Evolutionary conservation across 371 early-diverging fungal genomes (phyloP).

Genomic region (Mortierella sp.): DNA sequence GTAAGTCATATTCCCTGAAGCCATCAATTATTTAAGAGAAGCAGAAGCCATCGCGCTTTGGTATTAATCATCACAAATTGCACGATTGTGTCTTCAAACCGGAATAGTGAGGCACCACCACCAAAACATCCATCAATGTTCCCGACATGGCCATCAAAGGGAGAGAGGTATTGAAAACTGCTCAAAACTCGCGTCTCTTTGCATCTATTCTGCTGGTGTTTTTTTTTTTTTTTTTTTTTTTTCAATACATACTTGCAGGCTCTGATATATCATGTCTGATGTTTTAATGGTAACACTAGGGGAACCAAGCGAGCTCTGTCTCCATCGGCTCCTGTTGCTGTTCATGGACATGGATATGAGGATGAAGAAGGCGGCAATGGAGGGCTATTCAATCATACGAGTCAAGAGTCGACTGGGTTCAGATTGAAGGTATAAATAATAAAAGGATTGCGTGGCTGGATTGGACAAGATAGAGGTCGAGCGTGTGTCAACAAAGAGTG

Average conservation of each 20-base stretch:
- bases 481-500: no score
- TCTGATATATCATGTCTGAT: no score
- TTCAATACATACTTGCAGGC: no score
- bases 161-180: slow-evolving; percentile 55
- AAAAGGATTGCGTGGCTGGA: no score
- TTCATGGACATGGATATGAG: slow-evolving; percentile 61
- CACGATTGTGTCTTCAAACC: no score
- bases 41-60: no score
- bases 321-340: slow-evolving; percentile 72
- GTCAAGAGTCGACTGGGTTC: slow-evolving; percentile 68
- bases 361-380: slow-evolving; percentile 54
- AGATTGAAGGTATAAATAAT: slow-evolving; percentile 54
- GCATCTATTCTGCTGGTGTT: neutral
- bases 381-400: slow-evolving; percentile 63
- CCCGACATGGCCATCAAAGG: slow-evolving; percentile 95
- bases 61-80: no score
- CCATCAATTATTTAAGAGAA: no score
- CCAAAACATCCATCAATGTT: slow-evolving; percentile 95
- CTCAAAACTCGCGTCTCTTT: slow-evolving; percentile 3
- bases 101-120: slow-evolving; percentile 78
- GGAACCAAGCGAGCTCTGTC: slow-evolving; percentile 66
- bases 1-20: slow-evolving; percentile 52
- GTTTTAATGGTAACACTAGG: neutral
- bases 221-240: neutral
- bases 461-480: no score